Evolutionary conservation across 306 rosid species (phyloP), one percentile per base, ranked within the genome.

Genomic region (Argentina anserina): DNA sequence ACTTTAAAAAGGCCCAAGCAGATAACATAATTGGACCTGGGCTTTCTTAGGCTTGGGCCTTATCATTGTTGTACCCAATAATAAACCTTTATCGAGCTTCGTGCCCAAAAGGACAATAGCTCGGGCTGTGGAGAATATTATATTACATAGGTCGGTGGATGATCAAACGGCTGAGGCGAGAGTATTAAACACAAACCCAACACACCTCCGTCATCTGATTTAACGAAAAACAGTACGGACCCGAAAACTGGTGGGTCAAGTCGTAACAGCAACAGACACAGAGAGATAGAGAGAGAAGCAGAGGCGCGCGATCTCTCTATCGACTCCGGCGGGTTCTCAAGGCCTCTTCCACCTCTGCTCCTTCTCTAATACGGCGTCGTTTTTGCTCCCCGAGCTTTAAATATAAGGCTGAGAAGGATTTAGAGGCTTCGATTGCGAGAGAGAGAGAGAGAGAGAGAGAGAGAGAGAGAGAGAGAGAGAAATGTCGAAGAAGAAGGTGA

Each of bases 401-500:
- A 5, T n/a, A n/a, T n/a, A 11, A 10, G 34, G 33, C 36, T 56
- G 25, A 17, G 21, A 60, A 31, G 41, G 0, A 29, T 31, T 33
- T 31, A 5, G 41, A 60, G 37, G 34, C 14, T 26, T 29, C 41
- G 42, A 3, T 69, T 29, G 43, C 5, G 6, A 33, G 34, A 33
- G 34, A 36, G 25, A 4, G 29, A 9, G 28, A n/a, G 68, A n/a
- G n/a, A 56, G 17, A 2, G 65, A 65, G 7, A 37, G 23, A 52
- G 61, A 13, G 29, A 41, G 67, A n/a, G n/a, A n/a, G 2, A 33
- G 59, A 65, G 67, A 78, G 75, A 76, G 65, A 20, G 75, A 72
- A 72, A 94, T 94, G 99, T 95, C 99, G 92, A 95, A 91, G 97
- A 95, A 95, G 97, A 95, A 90, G 71, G 88, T 39, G 25, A 86